Percentiles rank a stretch among this genome's conserved stretches.
phyloP scores from a whole-genome alignment of 2,329 filamentous ascomycete genomes.

The Bipolaris zeicola region DNA sequence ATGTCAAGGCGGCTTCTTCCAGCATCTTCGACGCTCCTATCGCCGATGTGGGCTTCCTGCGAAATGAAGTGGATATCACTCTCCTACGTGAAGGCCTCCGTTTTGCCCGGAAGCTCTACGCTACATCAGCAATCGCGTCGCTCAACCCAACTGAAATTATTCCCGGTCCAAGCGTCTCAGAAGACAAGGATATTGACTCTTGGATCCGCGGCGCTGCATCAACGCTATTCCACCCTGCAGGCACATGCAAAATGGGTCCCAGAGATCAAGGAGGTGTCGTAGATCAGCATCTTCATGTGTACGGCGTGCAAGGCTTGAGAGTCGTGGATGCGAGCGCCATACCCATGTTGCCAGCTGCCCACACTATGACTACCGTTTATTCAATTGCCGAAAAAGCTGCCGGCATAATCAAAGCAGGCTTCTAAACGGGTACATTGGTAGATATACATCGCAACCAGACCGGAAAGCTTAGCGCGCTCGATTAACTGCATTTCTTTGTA shows the following conservation, averaged over 20 bases:
- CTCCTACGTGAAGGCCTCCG: constrained; percentile 30
- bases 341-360: constrained; percentile 25
- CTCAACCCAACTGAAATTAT: constrained; percentile 28
- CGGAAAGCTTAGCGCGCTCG: too few species aligned
- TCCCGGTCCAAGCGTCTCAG: constrained; percentile 29
- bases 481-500: too few species aligned
- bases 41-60: constrained; percentile 31
- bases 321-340: constrained; percentile 28
- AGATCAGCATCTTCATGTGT: constrained; percentile 30
- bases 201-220: constrained; percentile 20
- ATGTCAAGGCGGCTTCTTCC: constrained; percentile 25
- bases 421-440: neutral
- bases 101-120: constrained; percentile 23
- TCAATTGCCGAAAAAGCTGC: constrained; percentile 28
- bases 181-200: constrained; percentile 23
- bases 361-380: constrained; percentile 31
- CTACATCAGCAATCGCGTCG: constrained; percentile 17
- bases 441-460: neutral
- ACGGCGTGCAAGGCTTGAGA: constrained; percentile 30
- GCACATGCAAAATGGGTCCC: constrained; percentile 34
- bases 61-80: constrained; percentile 30
- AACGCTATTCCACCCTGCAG: constrained; percentile 35
- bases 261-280: constrained; percentile 38
- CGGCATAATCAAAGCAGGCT: constrained; percentile 14
- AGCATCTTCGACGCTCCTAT: constrained; percentile 32